phyloP scores from a whole-genome alignment of 1,139 yeast genomes.

The Entelexis sorbosivorans region DNA sequence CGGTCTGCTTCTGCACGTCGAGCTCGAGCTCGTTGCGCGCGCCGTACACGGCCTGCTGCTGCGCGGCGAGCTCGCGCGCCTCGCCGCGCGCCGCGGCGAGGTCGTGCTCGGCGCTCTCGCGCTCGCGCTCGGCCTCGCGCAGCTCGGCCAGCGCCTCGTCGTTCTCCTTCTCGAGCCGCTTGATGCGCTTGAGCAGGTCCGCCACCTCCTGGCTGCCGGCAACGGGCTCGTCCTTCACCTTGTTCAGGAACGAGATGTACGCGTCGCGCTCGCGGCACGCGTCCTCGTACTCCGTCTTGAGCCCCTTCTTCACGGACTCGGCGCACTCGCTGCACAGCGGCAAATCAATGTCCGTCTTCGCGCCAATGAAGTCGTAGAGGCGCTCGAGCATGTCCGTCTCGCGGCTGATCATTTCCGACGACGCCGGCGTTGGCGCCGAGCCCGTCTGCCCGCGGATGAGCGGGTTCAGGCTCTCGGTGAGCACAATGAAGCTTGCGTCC shows the following conservation, averaged over 20 bases:
- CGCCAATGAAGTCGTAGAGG: constrained; percentile 54
- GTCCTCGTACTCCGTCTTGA: constrained; percentile 62
- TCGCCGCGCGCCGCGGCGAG: constrained; percentile 25
- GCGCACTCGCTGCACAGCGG: constrained; percentile 89
- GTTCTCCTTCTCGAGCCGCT: constrained; percentile 21
- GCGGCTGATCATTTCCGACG: constrained; percentile 11
- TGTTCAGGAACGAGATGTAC: constrained; percentile 60
- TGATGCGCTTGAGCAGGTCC: constrained; percentile 19
- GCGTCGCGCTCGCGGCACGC: constrained; percentile 68
- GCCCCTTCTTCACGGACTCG: constrained; percentile 49
- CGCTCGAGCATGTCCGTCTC: constrained; percentile 43
- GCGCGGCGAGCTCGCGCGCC: constrained; percentile 28
- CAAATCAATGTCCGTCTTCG: constrained; percentile 68
- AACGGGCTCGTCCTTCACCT: constrained; percentile 47
- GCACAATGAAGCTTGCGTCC: constrained; percentile 36
- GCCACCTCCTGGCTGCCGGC: constrained; percentile 36
- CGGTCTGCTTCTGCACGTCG: constrained; percentile 39
- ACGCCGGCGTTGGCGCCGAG: not conserved
- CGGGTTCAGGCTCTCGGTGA: constrained; percentile 31
- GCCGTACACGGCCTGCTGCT: constrained; percentile 35
- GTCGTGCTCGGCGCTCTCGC: constrained; percentile 21
- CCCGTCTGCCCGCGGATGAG: constrained; percentile 13
- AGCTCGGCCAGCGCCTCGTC: constrained; percentile 23
- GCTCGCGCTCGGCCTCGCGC: constrained; percentile 26
- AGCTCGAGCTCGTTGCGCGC: constrained; percentile 45